Evolutionary conservation across 1,284 basidiomycete genomes (phyloP), one percentile per base, ranked within the genome.

Genomic region (Cutaneotrichosporon curvatum): DNA sequence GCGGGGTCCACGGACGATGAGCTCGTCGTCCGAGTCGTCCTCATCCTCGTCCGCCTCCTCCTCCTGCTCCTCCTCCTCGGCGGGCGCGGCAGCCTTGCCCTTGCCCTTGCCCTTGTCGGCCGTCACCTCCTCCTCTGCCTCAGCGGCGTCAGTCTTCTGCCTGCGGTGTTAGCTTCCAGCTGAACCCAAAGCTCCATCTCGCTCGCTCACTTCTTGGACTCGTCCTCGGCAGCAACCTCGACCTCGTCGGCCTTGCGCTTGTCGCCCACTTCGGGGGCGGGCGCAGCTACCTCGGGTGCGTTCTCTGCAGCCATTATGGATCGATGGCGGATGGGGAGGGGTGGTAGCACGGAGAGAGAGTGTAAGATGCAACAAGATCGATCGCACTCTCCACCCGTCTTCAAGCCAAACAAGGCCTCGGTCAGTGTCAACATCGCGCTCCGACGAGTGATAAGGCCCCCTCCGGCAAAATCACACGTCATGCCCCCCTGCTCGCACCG

Each of bases 181-280:
- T 34, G 32, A 55, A n/a, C n/a, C n/a, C n/a, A n/a, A n/a, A n/a
- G n/a, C n/a, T n/a, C n/a, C n/a, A n/a, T n/a, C n/a, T n/a, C n/a
- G n/a, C n/a, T n/a, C n/a, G n/a, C 58, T 37, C 48, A 63, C 62
- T 65, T 63, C 53, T 67, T 63, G 32, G 31, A 31, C 37, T 58
- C 60, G 16, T 48, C 54, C 15, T 37, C 47, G 15, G 47, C 53
- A 16, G 10, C 48, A 16, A 5, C 46, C 4, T 36, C 35, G 22
- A 20, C 48, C 5, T 60, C 60, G 39, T 58, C 61, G 16, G 61
- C 57, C 49, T 61, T 61, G 40, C 60, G 55, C 54, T 62, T 62
- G 12, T 57, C 55, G 32, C 57, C 59, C 20, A 47, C 53, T 36
- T 50, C 44, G 34, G 55, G 37, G 9, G 39, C 42, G 28, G 47